Base-by-base conservation (phyloP, 2,329 filamentous ascomycete species). In the Peltaster fructicola region DNA sequence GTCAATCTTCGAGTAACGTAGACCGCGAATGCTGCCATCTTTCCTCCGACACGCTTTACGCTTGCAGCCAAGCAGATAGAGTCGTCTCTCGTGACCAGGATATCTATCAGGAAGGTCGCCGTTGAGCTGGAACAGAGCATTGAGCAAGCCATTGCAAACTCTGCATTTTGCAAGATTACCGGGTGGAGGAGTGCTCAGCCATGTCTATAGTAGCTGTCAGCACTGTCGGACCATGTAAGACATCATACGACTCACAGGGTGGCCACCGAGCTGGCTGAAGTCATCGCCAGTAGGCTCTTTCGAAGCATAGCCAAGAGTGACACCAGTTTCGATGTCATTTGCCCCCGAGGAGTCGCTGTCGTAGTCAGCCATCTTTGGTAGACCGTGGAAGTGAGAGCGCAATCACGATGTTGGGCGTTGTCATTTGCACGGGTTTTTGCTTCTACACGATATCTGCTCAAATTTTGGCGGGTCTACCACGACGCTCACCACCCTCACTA, bases 301-400 rank as follows among this genome's bases (percentile, higher is more conserved):
- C 2, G 78, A 77, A 3, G 81, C 78, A 50, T 91, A 98, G 4
- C 88, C 88, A 8, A 98, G 65, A 2, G 93, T 67, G 2, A 93
- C 82, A 37, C 77, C 80, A 5, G 88, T 95, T 49, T 80, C 74
- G 10, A 72, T 75, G 33, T 70, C 81, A 22, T 68, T 65, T 20
- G 68, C 77, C 14, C 62, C 70, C 1, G 79, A 85, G 2, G 74
- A 81, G 41, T 93, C 84, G 47, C 79, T 90, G 40, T 92, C 81
- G 55, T 91, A 90, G 9, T 69, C 61, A n/a, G n/a, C n/a, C n/a
- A n/a, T n/a, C n/a, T n/a, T n/a, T n/a, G n/a, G n/a, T n/a, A n/a
- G n/a, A n/a, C n/a, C n/a, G n/a, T n/a, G n/a, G n/a, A n/a, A n/a
- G n/a, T n/a, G n/a, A n/a, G n/a, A n/a, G n/a, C n/a, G n/a, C n/a